Base-by-base conservation (phyloP, 73 alveolate species). In the Tetrahymena thermophila region DNA sequence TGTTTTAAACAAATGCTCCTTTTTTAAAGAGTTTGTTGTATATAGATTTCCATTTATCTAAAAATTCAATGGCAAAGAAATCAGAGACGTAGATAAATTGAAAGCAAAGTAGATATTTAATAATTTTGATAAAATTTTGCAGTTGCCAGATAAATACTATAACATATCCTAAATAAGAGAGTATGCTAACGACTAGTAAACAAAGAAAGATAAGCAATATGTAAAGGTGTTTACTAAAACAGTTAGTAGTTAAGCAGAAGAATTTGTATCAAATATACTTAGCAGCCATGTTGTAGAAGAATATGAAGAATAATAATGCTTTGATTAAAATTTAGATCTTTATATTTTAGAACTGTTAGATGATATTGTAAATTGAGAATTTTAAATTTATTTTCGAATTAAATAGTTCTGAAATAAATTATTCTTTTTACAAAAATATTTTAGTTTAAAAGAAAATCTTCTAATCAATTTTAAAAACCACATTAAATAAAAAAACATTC, bases 41-140 rank as follows among this genome's bases (percentile, higher is more conserved):
- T 98, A 98, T 96, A 93, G 99, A 89, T 98, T 98, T 94, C 98
- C 98, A 93, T 97, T 97, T 94, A 96, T 98, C 23, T 93, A 85
- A 84, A 97, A 94, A 71, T 97, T 98, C 93, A 98, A 98, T 94
- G 97, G 97, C n/a, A 89, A 34, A 44, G 96, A 71, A 35, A 98
- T 98, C 44, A 95, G 96, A 34, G 99, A 98, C 84, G 56, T 71
- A 84, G 99, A 98, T 94, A 97, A 94, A 94, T 94, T 93, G 83
- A 96, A 94, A 21, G 99, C 99, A 13, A 97, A 95, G 85, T 94
- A 97, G 85, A 94, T 95, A 43, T 97, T 95, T 95, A 96, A 97
- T 83, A 94, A 96, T 10, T 97, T 97, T 95, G 99, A 97, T 93
- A 97, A 95, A 35, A 97, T 97, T 40, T 85, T 97, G 28, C 96